Evolutionary conservation across 495 filamentous ascomycete genomes (phyloP).

Genomic region (Mytilinidion resinicola): DNA sequence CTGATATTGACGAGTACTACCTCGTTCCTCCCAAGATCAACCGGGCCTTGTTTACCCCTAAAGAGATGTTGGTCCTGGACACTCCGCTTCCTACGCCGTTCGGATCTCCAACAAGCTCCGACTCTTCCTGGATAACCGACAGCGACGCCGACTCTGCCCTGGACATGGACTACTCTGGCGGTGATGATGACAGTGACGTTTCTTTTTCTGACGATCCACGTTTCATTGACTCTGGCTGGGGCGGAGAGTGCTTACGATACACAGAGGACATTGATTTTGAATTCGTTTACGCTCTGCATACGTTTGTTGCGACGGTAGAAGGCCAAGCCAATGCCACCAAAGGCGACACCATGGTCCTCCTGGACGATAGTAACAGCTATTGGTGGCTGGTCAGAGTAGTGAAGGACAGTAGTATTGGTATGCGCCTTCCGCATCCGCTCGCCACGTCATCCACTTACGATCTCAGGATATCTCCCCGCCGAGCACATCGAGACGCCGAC

Average conservation of each 20-base stretch:
- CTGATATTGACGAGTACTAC: constrained; percentile 24
- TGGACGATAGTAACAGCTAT: constrained; percentile 99
- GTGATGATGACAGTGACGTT: constrained; percentile 48
- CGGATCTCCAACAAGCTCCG: constrained; percentile 20
- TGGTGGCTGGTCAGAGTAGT: constrained; percentile 99
- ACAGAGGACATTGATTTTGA: constrained; percentile 99
- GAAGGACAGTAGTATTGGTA: constrained; percentile 96
- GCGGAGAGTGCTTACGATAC: constrained; percentile 72
- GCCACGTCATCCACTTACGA: constrained; percentile 20
- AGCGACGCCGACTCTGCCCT: constrained; percentile 26
- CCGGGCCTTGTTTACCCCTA: background rate
- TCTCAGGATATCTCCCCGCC: constrained; percentile 82
- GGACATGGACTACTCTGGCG: constrained; percentile 29
- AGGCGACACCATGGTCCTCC: constrained; percentile 97
- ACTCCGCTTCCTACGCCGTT: background rate
- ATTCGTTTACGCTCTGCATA: constrained; percentile 97
- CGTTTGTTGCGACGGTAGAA: constrained; percentile 95
- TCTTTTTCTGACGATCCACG: constrained; percentile 45
- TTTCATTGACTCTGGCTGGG: constrained; percentile 63
- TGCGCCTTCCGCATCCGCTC: constrained; percentile 22
- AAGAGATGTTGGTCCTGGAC: background rate
- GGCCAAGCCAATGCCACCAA: constrained; percentile 98
- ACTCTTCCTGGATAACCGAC: constrained; percentile 32
- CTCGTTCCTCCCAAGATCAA: background rate
- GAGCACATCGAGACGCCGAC: constrained; percentile 99